Conservation (phyloP, 805 yeast species). For the Priceomyces melissophilus region DNA sequence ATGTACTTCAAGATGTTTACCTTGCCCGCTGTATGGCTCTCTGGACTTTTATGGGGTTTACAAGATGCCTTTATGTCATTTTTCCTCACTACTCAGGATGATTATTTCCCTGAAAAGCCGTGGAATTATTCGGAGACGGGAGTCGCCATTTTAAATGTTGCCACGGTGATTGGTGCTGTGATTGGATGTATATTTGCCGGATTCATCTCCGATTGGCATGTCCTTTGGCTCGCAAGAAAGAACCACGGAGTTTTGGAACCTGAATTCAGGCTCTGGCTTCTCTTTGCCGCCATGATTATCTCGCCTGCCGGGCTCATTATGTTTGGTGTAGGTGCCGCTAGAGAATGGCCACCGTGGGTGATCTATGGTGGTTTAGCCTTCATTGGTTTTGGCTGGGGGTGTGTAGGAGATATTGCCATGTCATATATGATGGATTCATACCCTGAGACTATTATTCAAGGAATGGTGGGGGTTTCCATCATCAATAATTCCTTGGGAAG, state of each 20-base stretch:
- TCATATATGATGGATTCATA: conserved; percentile 64
- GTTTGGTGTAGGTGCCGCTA: conserved; percentile 65
- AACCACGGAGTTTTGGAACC: conserved; percentile 64
- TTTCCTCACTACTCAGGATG: conserved; percentile 71
- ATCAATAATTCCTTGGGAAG: conserved; percentile 65
- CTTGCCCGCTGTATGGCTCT: conserved; percentile 62
- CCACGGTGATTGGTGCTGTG: conserved; percentile 62
- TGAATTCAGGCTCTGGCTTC: conserved; percentile 58
- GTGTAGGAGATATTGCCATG: conserved; percentile 69
- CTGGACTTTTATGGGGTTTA: conserved; percentile 76
- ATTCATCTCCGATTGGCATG: conserved; percentile 54
- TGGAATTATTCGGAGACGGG: conserved; percentile 63
- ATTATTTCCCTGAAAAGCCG: conserved; percentile 61
- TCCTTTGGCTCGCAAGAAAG: conserved; percentile 56
- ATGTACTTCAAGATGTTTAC: conserved; percentile 53
- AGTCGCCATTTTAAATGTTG: conserved; percentile 74
- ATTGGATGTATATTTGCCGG: conserved; percentile 69
- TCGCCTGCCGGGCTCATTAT: conserved; percentile 61
- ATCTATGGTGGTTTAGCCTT: conserved; percentile 61
- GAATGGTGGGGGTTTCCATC: conserved; percentile 66
- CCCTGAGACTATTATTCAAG: conserved; percentile 67
- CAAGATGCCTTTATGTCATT: conserved; percentile 76
- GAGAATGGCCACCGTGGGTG: conserved; percentile 49
- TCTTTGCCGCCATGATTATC: conserved; percentile 51
- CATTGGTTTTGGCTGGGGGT: conserved; percentile 67